These are phyloP conservation scores for Lyophyllum atratum DNA, from an alignment of 768 basidiomycete species.

Conservation along the genomic window DNA sequence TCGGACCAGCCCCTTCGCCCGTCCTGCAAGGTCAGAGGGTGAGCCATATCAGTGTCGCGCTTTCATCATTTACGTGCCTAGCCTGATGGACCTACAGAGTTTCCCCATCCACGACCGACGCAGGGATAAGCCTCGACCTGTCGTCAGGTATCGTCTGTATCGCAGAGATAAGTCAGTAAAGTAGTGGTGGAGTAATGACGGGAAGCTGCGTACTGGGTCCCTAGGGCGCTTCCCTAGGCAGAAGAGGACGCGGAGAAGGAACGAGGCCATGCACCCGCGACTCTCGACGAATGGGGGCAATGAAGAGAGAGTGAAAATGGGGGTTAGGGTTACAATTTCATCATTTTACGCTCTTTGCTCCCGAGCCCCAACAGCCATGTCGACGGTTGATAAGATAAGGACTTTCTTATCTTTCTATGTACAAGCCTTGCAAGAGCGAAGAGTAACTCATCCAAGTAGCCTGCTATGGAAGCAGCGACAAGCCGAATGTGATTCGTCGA, in stretches of 20 bases:
- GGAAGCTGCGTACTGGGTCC: slow-evolving; percentile 9
- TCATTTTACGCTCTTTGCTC: too few species aligned
- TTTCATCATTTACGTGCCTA: neutral
- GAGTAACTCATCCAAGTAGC: too few species aligned
- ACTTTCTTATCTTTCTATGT: too few species aligned
- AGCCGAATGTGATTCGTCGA: too few species aligned
- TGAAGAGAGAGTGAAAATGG: neutral
- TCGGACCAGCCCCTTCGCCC: slow-evolving; percentile 1
- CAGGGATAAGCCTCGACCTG: slow-evolving; percentile 28
- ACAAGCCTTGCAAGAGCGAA: too few species aligned
- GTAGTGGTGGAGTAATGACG: neutral
- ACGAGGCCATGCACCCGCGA: slow-evolving; percentile 17
- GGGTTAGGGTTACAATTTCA: slow-evolving; percentile 17
- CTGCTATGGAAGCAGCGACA: too few species aligned
- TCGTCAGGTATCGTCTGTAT: slow-evolving; percentile 22
- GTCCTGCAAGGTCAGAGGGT: neutral
- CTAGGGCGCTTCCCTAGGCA: slow-evolving; percentile 22
- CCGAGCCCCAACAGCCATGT: too few species aligned
- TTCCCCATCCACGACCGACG: slow-evolving; percentile 15
- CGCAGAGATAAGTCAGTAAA: neutral
- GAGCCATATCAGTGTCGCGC: neutral
- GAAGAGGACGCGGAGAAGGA: slow-evolving; percentile 21
- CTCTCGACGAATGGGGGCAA: neutral
- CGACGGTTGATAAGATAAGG: too few species aligned
- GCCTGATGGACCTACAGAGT: slow-evolving; percentile 5